Evolutionary conservation across 306 rosid species (phyloP).

Genomic region (Astragalus membranaceus): DNA sequence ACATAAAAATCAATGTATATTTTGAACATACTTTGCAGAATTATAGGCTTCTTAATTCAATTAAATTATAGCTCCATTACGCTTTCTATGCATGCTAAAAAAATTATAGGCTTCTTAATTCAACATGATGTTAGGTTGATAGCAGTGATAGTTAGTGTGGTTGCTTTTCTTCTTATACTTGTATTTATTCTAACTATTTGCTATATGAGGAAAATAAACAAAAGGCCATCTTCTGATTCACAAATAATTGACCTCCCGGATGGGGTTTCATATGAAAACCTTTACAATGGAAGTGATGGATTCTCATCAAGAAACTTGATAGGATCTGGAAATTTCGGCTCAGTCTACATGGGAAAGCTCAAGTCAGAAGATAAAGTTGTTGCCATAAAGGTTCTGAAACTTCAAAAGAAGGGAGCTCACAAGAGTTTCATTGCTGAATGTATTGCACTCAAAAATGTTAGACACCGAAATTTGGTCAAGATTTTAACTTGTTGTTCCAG

Average conservation of each 20-base stretch:
- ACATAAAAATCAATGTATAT: no score
- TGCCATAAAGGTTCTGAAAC: conserved; percentile 29
- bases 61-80: no score
- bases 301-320: conserved; percentile 14
- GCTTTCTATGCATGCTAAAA: no score
- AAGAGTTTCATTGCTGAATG: conserved; percentile 28
- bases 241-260: not conserved
- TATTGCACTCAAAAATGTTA: conserved; percentile 11
- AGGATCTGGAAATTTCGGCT: conserved; percentile 19
- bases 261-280: conserved; percentile 12
- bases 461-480: conserved; percentile 24
- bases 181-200: not conserved
- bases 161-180: not conserved
- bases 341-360: conserved; percentile 15
- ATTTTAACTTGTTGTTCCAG: conserved; percentile 24
- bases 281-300: conserved; percentile 13
- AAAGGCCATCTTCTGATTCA: not conserved
- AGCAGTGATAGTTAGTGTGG: not conserved
- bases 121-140: not conserved
- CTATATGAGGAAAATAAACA: not conserved
- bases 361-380: not conserved
- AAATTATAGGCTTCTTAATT: no score
- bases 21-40: no score
- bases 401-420: conserved; percentile 23
- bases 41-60: no score